phyloP scores from a whole-genome alignment of 371 early-diverging fungal genomes.

The Apophysomyces sp. region DNA sequence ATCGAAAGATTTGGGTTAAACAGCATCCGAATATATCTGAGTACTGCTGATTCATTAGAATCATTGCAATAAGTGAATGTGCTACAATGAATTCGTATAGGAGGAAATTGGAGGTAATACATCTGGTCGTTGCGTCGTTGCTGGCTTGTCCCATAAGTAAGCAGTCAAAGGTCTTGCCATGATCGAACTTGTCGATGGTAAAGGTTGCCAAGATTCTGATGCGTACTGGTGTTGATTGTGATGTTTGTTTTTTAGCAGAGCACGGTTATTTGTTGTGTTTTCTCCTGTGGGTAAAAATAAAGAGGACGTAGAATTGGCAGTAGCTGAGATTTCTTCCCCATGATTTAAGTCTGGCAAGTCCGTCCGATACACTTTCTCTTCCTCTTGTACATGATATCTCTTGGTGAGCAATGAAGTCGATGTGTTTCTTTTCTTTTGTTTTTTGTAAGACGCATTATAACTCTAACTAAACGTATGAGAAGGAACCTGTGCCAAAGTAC shows the following conservation, averaged over 20 bases:
- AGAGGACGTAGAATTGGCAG: not conserved
- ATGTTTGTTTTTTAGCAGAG: not conserved
- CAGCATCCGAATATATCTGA: too few relatives aligned
- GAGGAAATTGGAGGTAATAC: not conserved
- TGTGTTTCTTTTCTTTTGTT: not conserved
- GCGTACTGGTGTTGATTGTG: not conserved
- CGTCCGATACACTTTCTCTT: not conserved
- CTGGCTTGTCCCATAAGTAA: constrained; percentile 12
- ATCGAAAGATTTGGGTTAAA: too few relatives aligned
- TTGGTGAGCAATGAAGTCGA: not conserved
- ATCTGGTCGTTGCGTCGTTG: not conserved
- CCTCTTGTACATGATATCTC: constrained; percentile 1
- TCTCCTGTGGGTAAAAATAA: not conserved
- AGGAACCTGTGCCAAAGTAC: too few relatives aligned
- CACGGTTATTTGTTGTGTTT: not conserved
- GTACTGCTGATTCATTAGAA: too few relatives aligned
- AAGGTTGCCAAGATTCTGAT: not conserved
- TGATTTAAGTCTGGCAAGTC: constrained; percentile 7
- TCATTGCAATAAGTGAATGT: not conserved
- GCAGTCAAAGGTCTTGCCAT: constrained; percentile 20
- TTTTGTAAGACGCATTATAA: constrained; percentile 9
- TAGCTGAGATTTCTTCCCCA: constrained; percentile 13
- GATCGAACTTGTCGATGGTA: constrained; percentile 7
- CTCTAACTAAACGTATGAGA: too few relatives aligned
- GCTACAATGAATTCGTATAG: not conserved